Percentiles rank a stretch among this genome's conserved stretches.
Evolutionary conservation across 139 green algal species (phyloP).

Genomic region (Pleodorina starrii): DNA sequence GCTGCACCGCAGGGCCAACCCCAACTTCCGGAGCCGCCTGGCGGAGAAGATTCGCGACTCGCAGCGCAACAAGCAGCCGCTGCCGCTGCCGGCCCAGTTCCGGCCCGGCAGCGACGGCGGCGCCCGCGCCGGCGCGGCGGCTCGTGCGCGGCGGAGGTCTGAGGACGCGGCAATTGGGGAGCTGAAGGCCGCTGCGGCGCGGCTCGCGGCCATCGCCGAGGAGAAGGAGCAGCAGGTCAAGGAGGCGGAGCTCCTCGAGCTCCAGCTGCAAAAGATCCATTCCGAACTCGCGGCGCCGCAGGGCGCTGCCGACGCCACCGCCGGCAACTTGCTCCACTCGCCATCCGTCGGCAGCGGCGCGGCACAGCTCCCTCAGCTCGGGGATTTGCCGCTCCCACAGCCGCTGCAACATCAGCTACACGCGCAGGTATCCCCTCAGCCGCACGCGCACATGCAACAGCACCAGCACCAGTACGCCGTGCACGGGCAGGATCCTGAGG

Average conservation of each 20-base stretch:
- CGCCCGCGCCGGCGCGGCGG: too few species aligned
- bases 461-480: not conserved
- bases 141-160: not conserved
- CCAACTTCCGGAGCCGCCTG: not conserved
- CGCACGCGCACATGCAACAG: not conserved
- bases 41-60: not conserved
- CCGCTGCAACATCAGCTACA: not conserved
- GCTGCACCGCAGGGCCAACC: too few species aligned
- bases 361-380: too few species aligned
- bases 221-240: not conserved
- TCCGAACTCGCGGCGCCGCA: not conserved
- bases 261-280: not conserved
- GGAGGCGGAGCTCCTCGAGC: not conserved
- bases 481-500: not conserved
- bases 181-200: not conserved
- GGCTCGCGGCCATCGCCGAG: not conserved
- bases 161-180: not conserved
- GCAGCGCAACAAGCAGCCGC: not conserved
- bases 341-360: too few species aligned
- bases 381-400: too few species aligned
- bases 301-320: too few species aligned
- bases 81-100: constrained; percentile 11
- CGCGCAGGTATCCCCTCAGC: not conserved
- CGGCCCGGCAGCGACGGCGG: not conserved
- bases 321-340: too few species aligned